These are phyloP conservation scores for Chalciporus piperatus DNA, from an alignment of 768 basidiomycete genomes.

Conservation along the genomic window DNA sequence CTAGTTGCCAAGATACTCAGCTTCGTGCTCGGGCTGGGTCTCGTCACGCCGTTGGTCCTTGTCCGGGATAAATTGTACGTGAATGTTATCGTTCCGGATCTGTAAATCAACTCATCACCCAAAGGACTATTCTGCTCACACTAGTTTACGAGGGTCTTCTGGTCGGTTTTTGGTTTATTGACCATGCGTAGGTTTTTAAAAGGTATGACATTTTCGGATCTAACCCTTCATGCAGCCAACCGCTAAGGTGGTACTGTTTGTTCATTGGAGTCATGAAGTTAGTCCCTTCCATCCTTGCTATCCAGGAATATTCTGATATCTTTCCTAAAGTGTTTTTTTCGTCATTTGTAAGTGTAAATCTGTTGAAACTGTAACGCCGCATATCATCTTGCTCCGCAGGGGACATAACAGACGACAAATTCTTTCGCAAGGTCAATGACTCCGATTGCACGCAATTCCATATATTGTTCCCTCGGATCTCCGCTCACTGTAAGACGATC, in stretches of 20 bases:
- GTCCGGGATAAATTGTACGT: slow-evolving; percentile 89
- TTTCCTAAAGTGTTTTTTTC: slow-evolving; percentile 62
- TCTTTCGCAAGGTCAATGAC: slow-evolving; percentile 92
- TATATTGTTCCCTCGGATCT: slow-evolving; percentile 65
- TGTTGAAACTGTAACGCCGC: background rate
- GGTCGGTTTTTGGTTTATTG: slow-evolving; percentile 94
- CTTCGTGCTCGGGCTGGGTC: slow-evolving; percentile 83
- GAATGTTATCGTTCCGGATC: background rate
- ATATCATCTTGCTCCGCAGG: slow-evolving; percentile 41
- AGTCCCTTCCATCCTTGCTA: slow-evolving; percentile 26
- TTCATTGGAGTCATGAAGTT: slow-evolving; percentile 87
- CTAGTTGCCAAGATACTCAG: slow-evolving; percentile 91
- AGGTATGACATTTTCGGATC: slow-evolving; percentile 1
- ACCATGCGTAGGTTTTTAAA: slow-evolving; percentile 66
- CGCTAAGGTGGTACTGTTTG: slow-evolving; percentile 80
- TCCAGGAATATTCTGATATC: slow-evolving; percentile 5
- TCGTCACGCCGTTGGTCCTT: slow-evolving; percentile 81
- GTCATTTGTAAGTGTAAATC: slow-evolving; percentile 66
- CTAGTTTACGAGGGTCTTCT: slow-evolving; percentile 80
- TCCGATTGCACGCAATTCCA: slow-evolving; percentile 91
- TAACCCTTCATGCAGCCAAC: slow-evolving; percentile 47
- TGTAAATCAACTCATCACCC: slow-evolving; percentile 10
- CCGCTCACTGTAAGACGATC: slow-evolving; percentile 60
- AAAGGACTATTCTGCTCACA: slow-evolving; percentile 83
- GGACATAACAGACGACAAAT: slow-evolving; percentile 93